Evolutionary conservation across 2,329 filamentous ascomycete genomes (phyloP), one percentile per base, ranked within the genome.

Genomic region (Scedosporium aurantiacum): DNA sequence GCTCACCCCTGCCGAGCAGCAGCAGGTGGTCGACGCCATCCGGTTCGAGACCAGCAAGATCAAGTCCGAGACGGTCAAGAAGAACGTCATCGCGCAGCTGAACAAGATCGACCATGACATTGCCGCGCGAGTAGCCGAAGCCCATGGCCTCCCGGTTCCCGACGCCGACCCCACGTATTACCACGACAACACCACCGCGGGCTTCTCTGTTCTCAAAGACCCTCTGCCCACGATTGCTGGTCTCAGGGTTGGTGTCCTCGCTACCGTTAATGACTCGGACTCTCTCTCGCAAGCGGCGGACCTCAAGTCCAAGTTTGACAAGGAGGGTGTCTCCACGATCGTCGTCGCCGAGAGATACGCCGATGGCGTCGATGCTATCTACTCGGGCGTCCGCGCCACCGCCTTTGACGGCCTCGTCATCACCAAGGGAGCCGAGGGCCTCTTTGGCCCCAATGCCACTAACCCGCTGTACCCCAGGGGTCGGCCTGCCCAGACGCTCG

Each of bases 21-120:
- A 90, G 68, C 86, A 89, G 68, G 71, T 90, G 45, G 79, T 90
- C 73, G 87, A 90, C 70, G 87, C 86, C 0, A 83, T 90, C 61
- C 84, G 87, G 28, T 90, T 90, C 70, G 88, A 91, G 73, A 80
- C 79, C 0, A 79, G 83, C 23, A 80, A 87, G 14, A 67, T 90
- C 40, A 74, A 77, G 66, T 85, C 82, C 0, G 68, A 78, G 1
- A 82, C 58, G 14, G 43, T 90, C 16, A 84, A 84, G 72, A 72
- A 81, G 65, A 89, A 89, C 65, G 83, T 88, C 1, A 76, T 91
- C 50, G 74, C 75, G 16, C 87, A 90, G 68, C 79, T 91, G 10
- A 91, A 90, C 76, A 79, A 78, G 54, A 76, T 90, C 67, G 82
- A 79, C 70, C 80, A 90, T 69, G 84, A 89, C 66, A 72, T 91